Base-by-base conservation (phyloP, 179 eudicot species). In the Amaranthus tricolor region DNA sequence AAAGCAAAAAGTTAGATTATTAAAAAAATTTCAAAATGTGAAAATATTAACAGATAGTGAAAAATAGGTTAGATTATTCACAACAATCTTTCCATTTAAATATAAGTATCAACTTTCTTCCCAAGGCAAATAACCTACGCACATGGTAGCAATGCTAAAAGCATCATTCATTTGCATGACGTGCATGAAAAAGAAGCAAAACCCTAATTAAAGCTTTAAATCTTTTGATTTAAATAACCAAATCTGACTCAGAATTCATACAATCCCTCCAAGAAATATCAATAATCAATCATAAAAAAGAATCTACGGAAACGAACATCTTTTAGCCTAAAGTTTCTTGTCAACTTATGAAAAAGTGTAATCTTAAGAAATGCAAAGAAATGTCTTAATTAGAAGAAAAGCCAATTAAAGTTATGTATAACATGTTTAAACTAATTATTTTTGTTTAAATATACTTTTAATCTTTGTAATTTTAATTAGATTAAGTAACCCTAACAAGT, bases 161-260 rank as follows among this genome's bases (percentile, higher is more conserved):
- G 61, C 61, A 53, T n/a, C 72, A 44, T 66, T 56, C 52, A 66
- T 24, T 8, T 12, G 19, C 72, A 31, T 31, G 40, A 31, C 61
- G 58, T 72, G 68, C 71, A 72, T 71, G 9, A 71, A 0, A 31
- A 47, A 59, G 15, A 16, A 20, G 20, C 2, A 53, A 21, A 51
- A 19, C 17, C 58, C 47, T 70, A 66, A 44, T 10, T 21, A 53
- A 62, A 66, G 72, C 16, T 47, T 8, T 40, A 70, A 74, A 61
- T 40, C 45, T 62, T 74, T 63, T 50, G 3, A 17, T 13, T 20
- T n/a, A 71, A 65, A 62, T 48, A 61, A 49, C 58, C 48, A 16
- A 31, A 81, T 70, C 64, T 78, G 76, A 81, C 81, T 81, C 79
- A 81, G 11, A 68, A 51, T 74, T 77, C 81, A 76, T 77, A 71